Evolutionary conservation across 2,329 filamentous ascomycete species (phyloP), one percentile per base, ranked within the genome.

Genomic region (Epichloe festucae): DNA sequence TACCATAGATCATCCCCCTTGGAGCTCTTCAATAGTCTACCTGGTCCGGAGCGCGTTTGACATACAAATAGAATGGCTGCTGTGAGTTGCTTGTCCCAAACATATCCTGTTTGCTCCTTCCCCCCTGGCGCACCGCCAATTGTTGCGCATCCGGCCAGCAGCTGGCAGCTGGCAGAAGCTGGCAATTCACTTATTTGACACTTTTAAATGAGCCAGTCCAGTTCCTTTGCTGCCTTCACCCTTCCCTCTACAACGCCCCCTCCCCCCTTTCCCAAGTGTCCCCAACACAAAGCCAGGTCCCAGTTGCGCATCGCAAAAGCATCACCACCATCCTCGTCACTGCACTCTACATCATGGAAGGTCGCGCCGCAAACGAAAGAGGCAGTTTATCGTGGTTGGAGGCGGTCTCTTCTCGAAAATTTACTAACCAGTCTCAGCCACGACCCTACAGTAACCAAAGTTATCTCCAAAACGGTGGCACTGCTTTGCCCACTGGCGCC

Each of bases 401-500:
- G 15, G 11, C 19, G 12, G 35, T 15, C 39, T 44, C 45, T 48
- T 42, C 51, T 48, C 52, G 48, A 49, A 53, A 19, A 51, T 48
- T 62, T 49, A 58, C 63, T 62, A 56, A 60, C 55, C 39, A 38
- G 35, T 43, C 47, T 42, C 62, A 73, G 70, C 63, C 67, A 57
- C 70, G 70, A 64, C 62, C 67, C 57, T 72, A 70, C 68, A 76
- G 70, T 65, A 74, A 72, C 63, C 67, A 69, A 59, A 75, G 74
- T 67, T 84, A 81, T 67, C 70, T 84, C 64, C 76, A 79, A 60
- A 84, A 85, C 69, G 81, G 81, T 64, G 76, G 74, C 57, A 68
- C 70, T 52, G 69, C 72, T 56, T 66, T 78, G 54, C 76, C 75
- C 57, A 72, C 78, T 41, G 80, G 80, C 63, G 81, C 80, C 58